Base-by-base conservation (phyloP, 345 rosid genomes). In the Hibiscus syriacus region DNA sequence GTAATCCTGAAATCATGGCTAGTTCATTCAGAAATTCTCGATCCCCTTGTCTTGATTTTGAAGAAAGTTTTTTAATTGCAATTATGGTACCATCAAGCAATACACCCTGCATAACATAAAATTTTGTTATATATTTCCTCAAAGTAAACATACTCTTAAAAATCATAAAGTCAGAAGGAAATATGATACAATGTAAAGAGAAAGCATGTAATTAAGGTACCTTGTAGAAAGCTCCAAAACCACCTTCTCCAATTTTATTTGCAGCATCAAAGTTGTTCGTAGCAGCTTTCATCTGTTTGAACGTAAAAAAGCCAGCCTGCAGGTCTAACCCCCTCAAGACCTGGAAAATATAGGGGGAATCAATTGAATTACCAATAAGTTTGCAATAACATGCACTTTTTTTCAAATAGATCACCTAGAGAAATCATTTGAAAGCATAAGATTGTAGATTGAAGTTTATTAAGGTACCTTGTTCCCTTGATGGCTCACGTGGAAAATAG, bases 31-130 rank as follows among this genome's bases (percentile, higher is more conserved):
- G 75, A 55, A 88, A 88, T 62, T 88, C 95, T 23, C 82, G 68
- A 56, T 84, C 84, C 23, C 95, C 95, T 75, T 88, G 92, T 54
- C 70, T 84, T 26, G 95, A 88, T 75, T 80, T 84, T 0, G 95
- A 72, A 27, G 95, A 86, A 64, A 83, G 91, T 59, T 80, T 83
- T 79, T 86, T 88, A 59, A 88, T 83, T 11, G 95, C 92, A 5
- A 84, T 79, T 11, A 77, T 23, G 0, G 68, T 75, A n/a, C 89
- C 91, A 79, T 88, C 88, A 27, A 72, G 57, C 32, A 86, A 64
- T 17, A 69, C 48, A 41, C 95, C 91, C 88, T 86, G 73, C 69
- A 49, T 49, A 17, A 49, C 53, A 17, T 19, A 49, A 6, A 17
- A 17, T 0, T 49, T 19, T 17, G 23, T 48, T 36, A 29, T 62